phyloP scores from a whole-genome alignment of 257 asterid genomes.

The Galeopsis tetrahit region DNA sequence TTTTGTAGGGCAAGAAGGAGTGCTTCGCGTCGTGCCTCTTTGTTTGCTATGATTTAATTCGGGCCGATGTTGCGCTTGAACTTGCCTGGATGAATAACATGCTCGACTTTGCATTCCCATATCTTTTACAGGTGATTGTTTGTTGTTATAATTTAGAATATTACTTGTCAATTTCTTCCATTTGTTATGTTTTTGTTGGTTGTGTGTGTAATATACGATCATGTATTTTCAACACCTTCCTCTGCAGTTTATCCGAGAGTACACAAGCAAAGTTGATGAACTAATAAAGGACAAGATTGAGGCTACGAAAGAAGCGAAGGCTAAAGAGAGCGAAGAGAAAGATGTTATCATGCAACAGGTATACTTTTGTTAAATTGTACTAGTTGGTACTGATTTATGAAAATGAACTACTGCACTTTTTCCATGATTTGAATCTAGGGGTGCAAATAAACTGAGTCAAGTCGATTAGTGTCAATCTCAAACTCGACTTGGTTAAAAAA shows the following conservation, averaged over 20 bases:
- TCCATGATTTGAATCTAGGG: neutral
- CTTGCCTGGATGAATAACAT: slow-evolving; percentile 98
- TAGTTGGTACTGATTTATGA: slow-evolving; percentile 5
- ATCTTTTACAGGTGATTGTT: slow-evolving; percentile 81
- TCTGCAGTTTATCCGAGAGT: slow-evolving; percentile 89
- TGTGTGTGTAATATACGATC: slow-evolving; percentile 10
- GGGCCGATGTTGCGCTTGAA: slow-evolving; percentile 93
- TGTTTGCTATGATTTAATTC: slow-evolving; percentile 94
- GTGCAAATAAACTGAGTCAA: too few species aligned
- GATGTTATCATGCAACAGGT: slow-evolving; percentile 93
- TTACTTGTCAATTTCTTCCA: neutral
- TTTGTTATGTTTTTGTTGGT: slow-evolving; percentile 14
- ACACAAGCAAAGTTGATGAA: slow-evolving; percentile 94
- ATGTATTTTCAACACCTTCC: slow-evolving; percentile 25
- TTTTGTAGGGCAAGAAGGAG: slow-evolving; percentile 95
- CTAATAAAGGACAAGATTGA: slow-evolving; percentile 85
- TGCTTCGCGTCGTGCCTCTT: slow-evolving; percentile 98
- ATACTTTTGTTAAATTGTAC: neutral
- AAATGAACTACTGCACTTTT: neutral
- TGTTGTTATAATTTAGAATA: neutral
- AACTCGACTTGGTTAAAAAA: too few species aligned
- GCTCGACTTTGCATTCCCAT: slow-evolving; percentile 96
- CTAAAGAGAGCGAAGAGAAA: slow-evolving; percentile 86
- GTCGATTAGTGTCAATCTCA: too few species aligned
- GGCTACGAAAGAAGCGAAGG: slow-evolving; percentile 72